Percentiles rank a stretch among this genome's conserved stretches.
Conservation (phyloP, 148 eudicot species). For the Chenopodium berlandieri region DNA sequence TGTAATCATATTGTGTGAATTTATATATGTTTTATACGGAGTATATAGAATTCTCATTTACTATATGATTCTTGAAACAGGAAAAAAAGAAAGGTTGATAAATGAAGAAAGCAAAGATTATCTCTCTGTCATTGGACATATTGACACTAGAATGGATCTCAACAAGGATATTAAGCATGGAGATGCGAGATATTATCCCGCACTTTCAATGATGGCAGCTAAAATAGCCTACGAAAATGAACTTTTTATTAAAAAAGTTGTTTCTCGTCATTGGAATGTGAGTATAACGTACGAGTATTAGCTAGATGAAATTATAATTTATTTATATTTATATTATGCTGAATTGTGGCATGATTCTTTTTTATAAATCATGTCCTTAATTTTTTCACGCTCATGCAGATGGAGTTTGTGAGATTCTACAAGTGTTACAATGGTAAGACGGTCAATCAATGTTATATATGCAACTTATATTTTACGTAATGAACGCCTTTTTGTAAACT, state of each 20-base stretch:
- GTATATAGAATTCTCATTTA: no score
- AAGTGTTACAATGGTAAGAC: constrained; percentile 64
- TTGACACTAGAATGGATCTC: constrained; percentile 45
- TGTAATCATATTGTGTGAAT: no score
- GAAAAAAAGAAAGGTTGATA: neutral
- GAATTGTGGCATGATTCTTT: no score
- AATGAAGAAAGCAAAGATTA: neutral
- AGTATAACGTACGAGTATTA: neutral
- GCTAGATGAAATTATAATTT: no score
- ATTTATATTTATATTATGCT: no score
- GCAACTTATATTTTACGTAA: no score
- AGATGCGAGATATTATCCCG: constrained; percentile 45
- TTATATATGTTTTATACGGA: no score
- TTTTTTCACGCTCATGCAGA: constrained; percentile 41
- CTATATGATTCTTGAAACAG: neutral
- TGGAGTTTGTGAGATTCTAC: constrained; percentile 59
- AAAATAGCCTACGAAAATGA: constrained; percentile 66
- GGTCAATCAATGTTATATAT: neutral
- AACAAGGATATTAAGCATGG: constrained; percentile 39
- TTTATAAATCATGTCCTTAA: neutral
- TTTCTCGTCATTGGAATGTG: constrained; percentile 58
- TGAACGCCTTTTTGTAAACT: no score
- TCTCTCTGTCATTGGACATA: constrained; percentile 30
- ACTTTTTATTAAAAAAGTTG: constrained; percentile 25
- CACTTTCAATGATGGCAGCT: constrained; percentile 67